A percentile compares a stretch with the other conserved stretches of the same genome.
Conservation (phyloP, 2,329 filamentous ascomycete genomes). For the Zalaria sp. region DNA sequence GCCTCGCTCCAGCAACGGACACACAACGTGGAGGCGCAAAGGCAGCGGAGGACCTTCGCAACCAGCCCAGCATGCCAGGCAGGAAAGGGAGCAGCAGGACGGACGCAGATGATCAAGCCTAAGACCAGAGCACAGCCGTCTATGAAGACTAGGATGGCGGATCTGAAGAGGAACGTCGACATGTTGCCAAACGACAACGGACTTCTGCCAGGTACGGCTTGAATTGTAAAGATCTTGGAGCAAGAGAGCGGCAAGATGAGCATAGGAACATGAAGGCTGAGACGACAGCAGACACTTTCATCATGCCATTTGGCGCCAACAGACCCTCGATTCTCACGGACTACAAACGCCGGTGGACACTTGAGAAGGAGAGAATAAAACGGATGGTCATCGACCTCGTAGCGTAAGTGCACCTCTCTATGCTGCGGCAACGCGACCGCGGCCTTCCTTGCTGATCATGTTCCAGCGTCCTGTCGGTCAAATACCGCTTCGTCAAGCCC, state of each 20-base stretch:
- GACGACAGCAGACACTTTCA: conserved; percentile 12
- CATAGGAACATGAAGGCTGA: not conserved
- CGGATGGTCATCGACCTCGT: conserved; percentile 1
- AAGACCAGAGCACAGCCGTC: conserved; percentile 23
- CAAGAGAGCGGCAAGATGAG: not conserved
- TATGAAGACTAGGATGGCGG: conserved; percentile 20
- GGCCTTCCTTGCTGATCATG: not conserved
- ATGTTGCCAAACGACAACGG: conserved; percentile 26
- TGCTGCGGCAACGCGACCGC: not conserved
- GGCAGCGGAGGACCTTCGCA: not conserved
- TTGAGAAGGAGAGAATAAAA: conserved; percentile 5
- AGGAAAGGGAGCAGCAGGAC: not conserved
- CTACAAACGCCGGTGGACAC: conserved; percentile 3
- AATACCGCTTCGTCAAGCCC: conserved; percentile 18
- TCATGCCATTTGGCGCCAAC: conserved; percentile 14
- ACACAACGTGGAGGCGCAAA: not conserved
- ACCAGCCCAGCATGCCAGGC: not conserved
- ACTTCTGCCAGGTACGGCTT: conserved; percentile 26
- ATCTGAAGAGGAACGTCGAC: conserved; percentile 17
- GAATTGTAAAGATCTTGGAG: not conserved
- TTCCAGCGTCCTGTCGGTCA: conserved; percentile 1
- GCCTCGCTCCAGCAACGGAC: not conserved
- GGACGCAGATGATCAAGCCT: conserved; percentile 8
- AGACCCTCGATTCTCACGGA: conserved; percentile 10
- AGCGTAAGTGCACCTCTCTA: not conserved